Percentiles rank a stretch among this genome's conserved stretches.
These are phyloP conservation scores for Arachnomyces sp. DNA, from an alignment of 2,329 filamentous ascomycete genomes.

Conservation along the genomic window DNA sequence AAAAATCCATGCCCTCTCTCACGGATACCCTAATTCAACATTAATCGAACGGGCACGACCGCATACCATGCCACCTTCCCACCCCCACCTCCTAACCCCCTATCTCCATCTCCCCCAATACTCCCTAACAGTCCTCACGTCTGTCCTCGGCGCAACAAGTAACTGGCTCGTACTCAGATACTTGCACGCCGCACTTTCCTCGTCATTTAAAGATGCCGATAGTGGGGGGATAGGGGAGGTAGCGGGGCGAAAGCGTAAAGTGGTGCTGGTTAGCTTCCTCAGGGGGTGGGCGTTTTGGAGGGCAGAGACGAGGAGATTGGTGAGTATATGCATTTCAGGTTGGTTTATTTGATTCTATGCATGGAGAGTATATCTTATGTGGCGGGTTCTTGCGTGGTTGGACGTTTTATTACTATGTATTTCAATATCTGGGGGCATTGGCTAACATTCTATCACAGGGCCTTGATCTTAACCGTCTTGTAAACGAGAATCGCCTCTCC, in stretches of 20 bases:
- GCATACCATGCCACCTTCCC: slow-evolving; percentile 29
- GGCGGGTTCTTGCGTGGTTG: too few relatives aligned
- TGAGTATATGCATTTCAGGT: slow-evolving; percentile 31
- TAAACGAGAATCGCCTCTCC: slow-evolving; percentile 51
- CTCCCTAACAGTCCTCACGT: slow-evolving; percentile 36
- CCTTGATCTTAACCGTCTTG: slow-evolving; percentile 58
- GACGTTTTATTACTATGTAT: neutral
- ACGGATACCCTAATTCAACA: too few relatives aligned
- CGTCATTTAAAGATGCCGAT: slow-evolving; percentile 6
- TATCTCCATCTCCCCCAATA: slow-evolving; percentile 30
- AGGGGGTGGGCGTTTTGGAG: slow-evolving; percentile 72
- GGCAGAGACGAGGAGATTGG: slow-evolving; percentile 59
- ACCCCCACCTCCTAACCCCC: slow-evolving; percentile 31
- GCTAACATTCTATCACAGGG: slow-evolving; percentile 41
- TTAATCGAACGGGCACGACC: too few relatives aligned
- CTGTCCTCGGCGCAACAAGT: slow-evolving; percentile 39
- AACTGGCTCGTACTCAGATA: slow-evolving; percentile 51
- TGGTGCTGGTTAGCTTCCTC: slow-evolving; percentile 78
- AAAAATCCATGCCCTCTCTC: too few relatives aligned
- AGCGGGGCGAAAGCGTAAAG: slow-evolving; percentile 32
- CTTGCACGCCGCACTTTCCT: slow-evolving; percentile 39
- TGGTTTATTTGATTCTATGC: neutral
- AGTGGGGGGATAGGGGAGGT: neutral
- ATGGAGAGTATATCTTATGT: slow-evolving; percentile 2
- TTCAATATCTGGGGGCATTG: slow-evolving; percentile 3